Evolutionary conservation across 306 rosid genomes (phyloP).

Genomic region (Senna tora): DNA sequence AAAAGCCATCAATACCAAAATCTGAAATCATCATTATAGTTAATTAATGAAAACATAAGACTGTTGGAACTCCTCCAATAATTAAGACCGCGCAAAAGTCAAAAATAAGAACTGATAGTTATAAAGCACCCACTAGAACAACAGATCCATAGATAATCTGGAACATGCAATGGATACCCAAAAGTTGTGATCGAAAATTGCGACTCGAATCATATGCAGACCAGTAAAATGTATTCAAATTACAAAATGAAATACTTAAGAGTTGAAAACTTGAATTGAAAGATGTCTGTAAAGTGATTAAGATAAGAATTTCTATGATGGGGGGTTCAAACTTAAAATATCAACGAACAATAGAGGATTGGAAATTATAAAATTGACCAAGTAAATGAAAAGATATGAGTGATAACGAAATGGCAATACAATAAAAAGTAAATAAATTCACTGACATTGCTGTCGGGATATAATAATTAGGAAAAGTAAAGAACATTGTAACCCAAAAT

Average conservation of each 20-base stretch:
- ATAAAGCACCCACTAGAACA: slow-evolving; percentile 33
- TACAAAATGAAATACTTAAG: background rate
- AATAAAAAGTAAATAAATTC: slow-evolving; percentile 10
- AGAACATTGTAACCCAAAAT: slow-evolving; percentile 29
- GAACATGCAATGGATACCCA: slow-evolving; percentile 48
- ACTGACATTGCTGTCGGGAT: slow-evolving; percentile 42
- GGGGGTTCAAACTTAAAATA: background rate
- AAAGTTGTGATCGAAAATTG: slow-evolving; percentile 8
- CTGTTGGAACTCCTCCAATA: background rate
- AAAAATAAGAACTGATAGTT: slow-evolving; percentile 16
- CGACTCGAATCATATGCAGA: background rate
- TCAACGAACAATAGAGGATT: background rate
- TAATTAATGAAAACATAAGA: background rate
- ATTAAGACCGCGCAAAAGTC: slow-evolving; percentile 14
- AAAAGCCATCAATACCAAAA: background rate
- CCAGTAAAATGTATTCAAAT: slow-evolving; percentile 18
- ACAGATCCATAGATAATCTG: slow-evolving; percentile 58
- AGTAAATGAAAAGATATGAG: background rate
- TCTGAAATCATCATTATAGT: slow-evolving; percentile 11
- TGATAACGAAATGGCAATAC: background rate
- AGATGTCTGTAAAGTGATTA: background rate
- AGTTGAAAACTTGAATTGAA: background rate
- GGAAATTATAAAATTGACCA: background rate
- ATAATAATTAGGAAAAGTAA: slow-evolving; percentile 18
- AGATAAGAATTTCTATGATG: background rate